These are phyloP conservation scores for Rhizopus arrhizus DNA, from an alignment of 371 early-diverging fungal species.

Conservation along the genomic window DNA sequence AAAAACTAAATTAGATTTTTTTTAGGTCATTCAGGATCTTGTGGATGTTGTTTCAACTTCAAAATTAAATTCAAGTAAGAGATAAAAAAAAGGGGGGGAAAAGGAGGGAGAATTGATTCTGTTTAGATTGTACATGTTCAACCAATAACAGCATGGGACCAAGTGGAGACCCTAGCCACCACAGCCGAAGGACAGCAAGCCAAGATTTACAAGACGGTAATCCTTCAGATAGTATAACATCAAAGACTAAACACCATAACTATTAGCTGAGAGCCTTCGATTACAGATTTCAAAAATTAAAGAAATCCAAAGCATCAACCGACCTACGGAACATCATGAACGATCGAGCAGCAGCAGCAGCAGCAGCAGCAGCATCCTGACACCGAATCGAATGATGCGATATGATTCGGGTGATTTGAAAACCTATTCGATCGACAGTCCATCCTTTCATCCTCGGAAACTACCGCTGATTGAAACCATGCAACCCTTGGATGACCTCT, in stretches of 20 bases:
- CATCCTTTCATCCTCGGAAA: constrained; percentile 2
- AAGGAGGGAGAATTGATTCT: neutral
- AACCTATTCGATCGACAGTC: constrained; percentile 13
- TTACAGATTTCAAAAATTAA: constrained; percentile 29
- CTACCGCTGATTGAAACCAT: constrained; percentile 20
- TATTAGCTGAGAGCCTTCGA: constrained; percentile 27
- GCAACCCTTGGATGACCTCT: neutral
- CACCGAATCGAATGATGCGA: neutral
- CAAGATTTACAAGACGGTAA: constrained; percentile 27
- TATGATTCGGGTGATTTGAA: neutral
- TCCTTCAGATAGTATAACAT: neutral
- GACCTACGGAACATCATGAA: too few relatives aligned
- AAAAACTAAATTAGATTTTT: constrained; percentile 10
- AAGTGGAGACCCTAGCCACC: too few relatives aligned
- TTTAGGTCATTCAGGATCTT: constrained; percentile 38
- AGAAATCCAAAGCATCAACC: constrained; percentile 10
- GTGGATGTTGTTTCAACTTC: constrained; percentile 27
- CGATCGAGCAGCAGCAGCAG: too few relatives aligned
- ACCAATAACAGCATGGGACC: neutral
- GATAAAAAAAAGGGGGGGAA: too few relatives aligned
- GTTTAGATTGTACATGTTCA: constrained; percentile 14
- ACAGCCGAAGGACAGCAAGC: neutral
- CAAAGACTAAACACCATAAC: neutral
- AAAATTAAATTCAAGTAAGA: constrained; percentile 17
- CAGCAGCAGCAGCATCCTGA: too few relatives aligned